A percentile compares a stretch with the other conserved stretches of the same genome.
phyloP scores from a whole-genome alignment of 371 early-diverging fungal species.

The Umbelopsis sp. region DNA sequence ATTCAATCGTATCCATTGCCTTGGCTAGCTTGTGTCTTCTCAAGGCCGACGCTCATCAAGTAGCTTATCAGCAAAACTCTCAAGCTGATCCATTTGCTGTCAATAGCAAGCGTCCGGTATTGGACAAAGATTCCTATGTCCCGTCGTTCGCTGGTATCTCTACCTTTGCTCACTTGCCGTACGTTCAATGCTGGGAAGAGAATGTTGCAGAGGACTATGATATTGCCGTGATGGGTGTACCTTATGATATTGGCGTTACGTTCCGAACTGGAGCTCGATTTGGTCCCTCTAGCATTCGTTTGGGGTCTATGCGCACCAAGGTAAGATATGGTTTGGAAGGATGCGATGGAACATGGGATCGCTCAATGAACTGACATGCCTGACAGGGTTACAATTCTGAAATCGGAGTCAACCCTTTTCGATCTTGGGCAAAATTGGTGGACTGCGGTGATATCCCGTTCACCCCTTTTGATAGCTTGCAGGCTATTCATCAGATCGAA shows the following conservation, averaged over 20 bases:
- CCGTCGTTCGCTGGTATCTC: slow-evolving; percentile 53
- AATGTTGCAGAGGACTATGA: slow-evolving; percentile 42
- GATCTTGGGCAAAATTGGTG: slow-evolving; percentile 50
- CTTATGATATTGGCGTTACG: slow-evolving; percentile 53
- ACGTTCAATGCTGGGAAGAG: slow-evolving; percentile 51
- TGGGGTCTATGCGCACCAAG: slow-evolving; percentile 49
- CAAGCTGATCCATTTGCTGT: slow-evolving; percentile 7
- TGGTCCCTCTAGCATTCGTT: slow-evolving; percentile 53
- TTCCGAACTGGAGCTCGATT: slow-evolving; percentile 56
- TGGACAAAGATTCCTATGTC: slow-evolving; percentile 38
- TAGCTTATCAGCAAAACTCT: slow-evolving; percentile 1
- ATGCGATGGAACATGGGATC: too few relatives aligned
- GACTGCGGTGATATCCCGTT: slow-evolving; percentile 58
- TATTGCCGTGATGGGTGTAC: slow-evolving; percentile 52
- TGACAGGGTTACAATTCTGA: slow-evolving; percentile 43
- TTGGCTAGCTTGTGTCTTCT: not conserved
- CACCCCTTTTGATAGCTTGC: slow-evolving; percentile 47
- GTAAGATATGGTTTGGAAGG: not conserved
- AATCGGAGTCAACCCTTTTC: slow-evolving; percentile 44
- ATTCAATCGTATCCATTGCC: not conserved
- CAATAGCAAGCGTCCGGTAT: slow-evolving; percentile 28
- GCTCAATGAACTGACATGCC: too few relatives aligned
- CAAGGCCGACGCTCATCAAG: not conserved
- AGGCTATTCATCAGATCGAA: slow-evolving; percentile 51
- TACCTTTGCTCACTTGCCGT: slow-evolving; percentile 54